Evolutionary conservation across 1,139 yeast species (phyloP), one percentile per base, ranked within the genome.

Genomic region (Suhomyces guaymorum): DNA sequence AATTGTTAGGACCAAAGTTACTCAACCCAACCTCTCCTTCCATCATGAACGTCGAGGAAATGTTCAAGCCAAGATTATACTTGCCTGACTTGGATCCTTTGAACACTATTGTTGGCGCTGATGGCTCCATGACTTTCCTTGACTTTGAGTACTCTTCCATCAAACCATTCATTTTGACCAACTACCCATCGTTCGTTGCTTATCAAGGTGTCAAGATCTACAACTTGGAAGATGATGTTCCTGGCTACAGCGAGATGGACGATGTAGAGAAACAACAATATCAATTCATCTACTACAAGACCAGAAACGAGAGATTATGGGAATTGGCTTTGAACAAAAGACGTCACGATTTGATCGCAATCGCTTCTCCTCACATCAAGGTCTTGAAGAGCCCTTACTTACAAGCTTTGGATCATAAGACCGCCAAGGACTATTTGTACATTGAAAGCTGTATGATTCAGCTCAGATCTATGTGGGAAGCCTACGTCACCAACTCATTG

Each of bases 301-400:
- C 97, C 6, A 82, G 96, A 70, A 88, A 89, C 57, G 96, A 90
- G 62, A 81, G 85, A 49, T 64, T 85, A 38, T 92, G 95, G 90
- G 97, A 90, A 61, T 62, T 75, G 44, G 76, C 81, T 26, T 70
- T 90, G 49, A 86, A 85, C 54, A 74, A 76, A 34, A 72, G 73
- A 34, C 69, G 77, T 43, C 82, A 75, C 49, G 78, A 78, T 36
- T 71, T 89, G 46, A 79, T 90, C 49, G 86, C 87, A 8, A 78
- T 92, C 33, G 85, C 86, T 32, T 82, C 88, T 1, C 90, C 92
- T 4, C 87, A 82, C 39, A 70, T 83, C 37, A 84, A 84, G 57
- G 67, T 78, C 41, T 66, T 84, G 48, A 82, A 80, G 57, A 67
- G 75, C 17, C 84, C 89, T 23, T 82, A 82, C 54, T 51, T 78